Conservation (phyloP, 768 basidiomycete genomes). For the Auricularia cornea region DNA sequence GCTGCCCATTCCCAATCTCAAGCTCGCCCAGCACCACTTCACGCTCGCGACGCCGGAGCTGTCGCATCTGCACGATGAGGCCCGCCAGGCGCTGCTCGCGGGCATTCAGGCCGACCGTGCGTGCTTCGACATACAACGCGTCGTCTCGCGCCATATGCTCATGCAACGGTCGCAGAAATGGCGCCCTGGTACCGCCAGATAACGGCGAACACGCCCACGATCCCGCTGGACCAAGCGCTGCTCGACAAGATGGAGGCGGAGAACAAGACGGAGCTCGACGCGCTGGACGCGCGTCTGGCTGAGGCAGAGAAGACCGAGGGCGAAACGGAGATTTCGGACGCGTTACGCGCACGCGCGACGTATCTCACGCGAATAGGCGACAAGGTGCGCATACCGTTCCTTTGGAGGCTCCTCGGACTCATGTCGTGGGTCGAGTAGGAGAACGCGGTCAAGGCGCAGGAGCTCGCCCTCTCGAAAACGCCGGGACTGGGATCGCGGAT, state of each 20-base stretch:
- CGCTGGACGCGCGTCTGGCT: constrained; percentile 66
- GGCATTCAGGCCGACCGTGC: constrained; percentile 74
- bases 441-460: constrained; percentile 69
- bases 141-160: constrained; percentile 2
- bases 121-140: constrained; percentile 21
- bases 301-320: constrained; percentile 89
- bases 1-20: constrained; percentile 79
- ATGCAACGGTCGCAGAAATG: constrained; percentile 54
- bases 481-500: constrained; percentile 89
- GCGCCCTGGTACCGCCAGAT: constrained; percentile 68
- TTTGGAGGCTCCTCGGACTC: not conserved
- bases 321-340: constrained; percentile 88
- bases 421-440: constrained; percentile 48
- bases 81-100: constrained; percentile 54
- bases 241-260: constrained; percentile 53
- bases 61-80: constrained; percentile 55
- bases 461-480: constrained; percentile 81
- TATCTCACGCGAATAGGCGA: constrained; percentile 87
- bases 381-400: constrained; percentile 31
- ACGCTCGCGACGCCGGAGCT: constrained; percentile 57
- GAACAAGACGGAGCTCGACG: constrained; percentile 64
- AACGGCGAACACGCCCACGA: constrained; percentile 23
- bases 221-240: constrained; percentile 44
- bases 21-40: constrained; percentile 72
- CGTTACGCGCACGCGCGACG: constrained; percentile 72